These are phyloP conservation scores for Lentinus brumalis DNA, from an alignment of 768 basidiomycete species.

Conservation along the genomic window DNA sequence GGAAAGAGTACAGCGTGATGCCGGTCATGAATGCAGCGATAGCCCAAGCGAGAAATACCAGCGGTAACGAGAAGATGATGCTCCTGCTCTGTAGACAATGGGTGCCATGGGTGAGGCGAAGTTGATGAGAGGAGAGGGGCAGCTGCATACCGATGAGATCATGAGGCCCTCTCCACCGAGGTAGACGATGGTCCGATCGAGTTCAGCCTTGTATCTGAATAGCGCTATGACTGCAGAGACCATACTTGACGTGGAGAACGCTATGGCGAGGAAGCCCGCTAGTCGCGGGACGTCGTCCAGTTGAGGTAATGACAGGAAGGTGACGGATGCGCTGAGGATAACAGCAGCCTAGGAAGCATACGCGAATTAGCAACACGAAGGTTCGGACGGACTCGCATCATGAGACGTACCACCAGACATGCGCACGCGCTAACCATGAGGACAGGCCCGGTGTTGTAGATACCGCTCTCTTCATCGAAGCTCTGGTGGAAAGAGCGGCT, in stretches of 20 bases:
- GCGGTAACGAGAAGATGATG: constrained; percentile 68
- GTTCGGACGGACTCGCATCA: not conserved
- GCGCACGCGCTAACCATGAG: constrained; percentile 64
- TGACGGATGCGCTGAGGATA: constrained; percentile 79
- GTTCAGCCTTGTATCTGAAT: constrained; percentile 68
- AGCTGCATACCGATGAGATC: constrained; percentile 44
- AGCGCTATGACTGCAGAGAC: constrained; percentile 68
- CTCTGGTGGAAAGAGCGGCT: constrained; percentile 51
- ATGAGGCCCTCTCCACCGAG: constrained; percentile 58
- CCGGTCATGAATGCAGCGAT: constrained; percentile 68
- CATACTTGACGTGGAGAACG: constrained; percentile 72
- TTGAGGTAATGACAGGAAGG: constrained; percentile 78
- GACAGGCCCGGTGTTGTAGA: constrained; percentile 50
- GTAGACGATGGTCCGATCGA: constrained; percentile 51
- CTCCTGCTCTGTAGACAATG: constrained; percentile 49
- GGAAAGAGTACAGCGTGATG: constrained; percentile 65
- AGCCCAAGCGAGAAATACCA: constrained; percentile 74
- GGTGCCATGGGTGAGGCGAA: not conserved
- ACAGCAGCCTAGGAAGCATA: constrained; percentile 63
- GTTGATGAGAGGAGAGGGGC: constrained; percentile 1
- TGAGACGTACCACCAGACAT: constrained; percentile 30
- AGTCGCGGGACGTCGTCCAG: constrained; percentile 64
- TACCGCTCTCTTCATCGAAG: constrained; percentile 63
- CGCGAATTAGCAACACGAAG: constrained; percentile 3
- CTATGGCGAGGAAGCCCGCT: constrained; percentile 65